phyloP scores from a whole-genome alignment of 1,139 yeast species.

The Protomyces pachydermus region DNA sequence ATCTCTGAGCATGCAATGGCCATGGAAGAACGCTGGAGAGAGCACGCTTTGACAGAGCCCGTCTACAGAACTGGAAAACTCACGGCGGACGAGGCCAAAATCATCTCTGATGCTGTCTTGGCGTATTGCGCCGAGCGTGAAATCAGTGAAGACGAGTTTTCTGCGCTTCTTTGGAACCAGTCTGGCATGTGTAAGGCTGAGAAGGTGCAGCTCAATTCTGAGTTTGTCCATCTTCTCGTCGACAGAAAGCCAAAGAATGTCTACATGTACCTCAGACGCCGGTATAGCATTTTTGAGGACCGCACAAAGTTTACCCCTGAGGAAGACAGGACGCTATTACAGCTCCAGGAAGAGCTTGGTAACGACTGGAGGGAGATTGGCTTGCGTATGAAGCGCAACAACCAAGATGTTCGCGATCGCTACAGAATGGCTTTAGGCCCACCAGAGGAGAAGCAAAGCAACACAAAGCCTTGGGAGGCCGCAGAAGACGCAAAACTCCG shows the following conservation, averaged over 20 bases:
- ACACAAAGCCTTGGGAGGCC: neutral
- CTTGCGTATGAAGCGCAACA: neutral
- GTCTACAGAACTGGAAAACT: slow-evolving; percentile 1
- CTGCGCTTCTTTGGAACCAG: slow-evolving; percentile 5
- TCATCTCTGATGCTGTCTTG: neutral
- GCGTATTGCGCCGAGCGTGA: slow-evolving; percentile 6
- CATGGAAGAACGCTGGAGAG: neutral
- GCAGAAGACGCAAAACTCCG: neutral
- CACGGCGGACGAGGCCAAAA: neutral
- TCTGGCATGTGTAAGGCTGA: neutral
- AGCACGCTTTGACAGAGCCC: neutral
- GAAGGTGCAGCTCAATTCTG: neutral
- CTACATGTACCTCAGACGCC: slow-evolving; percentile 3
- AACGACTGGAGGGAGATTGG: slow-evolving; percentile 19
- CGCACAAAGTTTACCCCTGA: slow-evolving; percentile 7
- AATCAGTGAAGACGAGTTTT: slow-evolving; percentile 2
- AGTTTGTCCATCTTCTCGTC: slow-evolving; percentile 1
- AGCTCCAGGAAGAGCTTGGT: neutral
- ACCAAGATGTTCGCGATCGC: slow-evolving; percentile 10
- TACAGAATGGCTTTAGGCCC: slow-evolving; percentile 6
- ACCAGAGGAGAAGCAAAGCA: neutral
- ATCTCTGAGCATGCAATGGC: neutral
- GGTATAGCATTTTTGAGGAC: slow-evolving; percentile 1
- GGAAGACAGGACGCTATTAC: slow-evolving; percentile 3
- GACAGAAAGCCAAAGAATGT: slow-evolving; percentile 6